These are phyloP conservation scores for Candida orba DNA, from an alignment of 805 yeast species.

Conservation along the genomic window DNA sequence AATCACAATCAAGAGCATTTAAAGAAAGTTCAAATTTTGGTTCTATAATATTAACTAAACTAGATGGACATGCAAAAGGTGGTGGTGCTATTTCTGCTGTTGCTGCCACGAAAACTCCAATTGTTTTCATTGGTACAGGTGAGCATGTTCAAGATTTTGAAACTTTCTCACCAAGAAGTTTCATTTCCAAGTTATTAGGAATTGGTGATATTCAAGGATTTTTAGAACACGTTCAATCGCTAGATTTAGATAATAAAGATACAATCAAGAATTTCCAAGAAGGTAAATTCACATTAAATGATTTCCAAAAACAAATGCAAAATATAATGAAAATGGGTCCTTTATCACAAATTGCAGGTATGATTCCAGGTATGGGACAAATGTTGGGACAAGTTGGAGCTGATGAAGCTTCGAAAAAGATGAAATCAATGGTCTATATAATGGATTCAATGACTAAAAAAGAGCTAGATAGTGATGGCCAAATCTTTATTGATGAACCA, in stretches of 20 bases:
- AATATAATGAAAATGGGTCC: constrained; percentile 97
- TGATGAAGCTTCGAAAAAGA: constrained; percentile 77
- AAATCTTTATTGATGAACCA: constrained; percentile 49
- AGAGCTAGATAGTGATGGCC: constrained; percentile 88
- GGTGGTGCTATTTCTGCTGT: constrained; percentile 99
- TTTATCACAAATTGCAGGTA: constrained; percentile 82
- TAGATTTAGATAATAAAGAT: constrained; percentile 83
- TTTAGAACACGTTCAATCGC: constrained; percentile 86
- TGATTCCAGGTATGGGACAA: constrained; percentile 90
- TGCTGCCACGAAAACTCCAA: constrained; percentile 93
- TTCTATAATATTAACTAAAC: constrained; percentile 86
- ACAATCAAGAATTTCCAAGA: constrained; percentile 88
- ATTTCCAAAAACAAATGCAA: constrained; percentile 90
- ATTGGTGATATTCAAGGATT: constrained; percentile 93
- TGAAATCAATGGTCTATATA: constrained; percentile 83
- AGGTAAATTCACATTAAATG: constrained; percentile 88
- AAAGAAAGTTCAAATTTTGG: constrained; percentile 92
- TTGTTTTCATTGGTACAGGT: constrained; percentile 95
- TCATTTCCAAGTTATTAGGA: constrained; percentile 86
- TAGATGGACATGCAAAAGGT: constrained; percentile 99
- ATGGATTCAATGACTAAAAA: constrained; percentile 94
- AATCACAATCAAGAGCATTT: constrained; percentile 88
- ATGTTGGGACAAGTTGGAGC: constrained; percentile 85
- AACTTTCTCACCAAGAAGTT: constrained; percentile 81
- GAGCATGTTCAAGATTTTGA: constrained; percentile 94